Percentiles rank a stretch among this genome's conserved stretches.
Evolutionary conservation across 2,329 filamentous ascomycete genomes (phyloP).

Genomic region (Diaporthe vaccinii): DNA sequence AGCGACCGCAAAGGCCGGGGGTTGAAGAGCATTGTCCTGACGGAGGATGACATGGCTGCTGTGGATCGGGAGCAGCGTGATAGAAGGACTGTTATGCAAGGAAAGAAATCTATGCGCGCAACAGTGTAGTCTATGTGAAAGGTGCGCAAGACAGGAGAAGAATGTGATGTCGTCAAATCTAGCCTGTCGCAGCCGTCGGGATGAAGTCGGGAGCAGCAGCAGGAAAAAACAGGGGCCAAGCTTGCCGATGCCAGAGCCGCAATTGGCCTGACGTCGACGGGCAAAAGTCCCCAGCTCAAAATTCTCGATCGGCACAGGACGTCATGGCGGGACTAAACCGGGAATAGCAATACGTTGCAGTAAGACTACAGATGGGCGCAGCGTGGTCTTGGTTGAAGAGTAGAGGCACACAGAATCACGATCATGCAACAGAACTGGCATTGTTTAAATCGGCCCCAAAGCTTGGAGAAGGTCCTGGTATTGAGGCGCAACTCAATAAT

Average conservation of each 20-base stretch:
- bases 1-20: slow-evolving; percentile 48
- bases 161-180: slow-evolving; percentile 9
- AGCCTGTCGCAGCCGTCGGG: not conserved
- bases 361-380: not conserved
- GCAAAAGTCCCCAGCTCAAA: not conserved
- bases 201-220: slow-evolving; percentile 1
- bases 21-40: slow-evolving; percentile 47
- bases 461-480: not conserved
- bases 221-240: slow-evolving; percentile 31
- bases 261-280: slow-evolving; percentile 33
- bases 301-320: slow-evolving; percentile 1
- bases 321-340: slow-evolving; percentile 25
- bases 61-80: slow-evolving; percentile 8
- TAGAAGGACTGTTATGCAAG: not conserved
- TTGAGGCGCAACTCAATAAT: not conserved
- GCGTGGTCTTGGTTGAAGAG: too few relatives aligned
- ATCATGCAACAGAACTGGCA: too few relatives aligned
- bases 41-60: slow-evolving; percentile 36
- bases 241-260: slow-evolving; percentile 26
- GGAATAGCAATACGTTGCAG: not conserved
- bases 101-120: not conserved
- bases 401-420: too few relatives aligned
- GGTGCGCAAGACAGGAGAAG: not conserved
- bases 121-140: not conserved
- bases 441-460: not conserved